These are phyloP conservation scores for Isabelozyma rhagii DNA, from an alignment of 805 yeast genomes.

Conservation along the genomic window DNA sequence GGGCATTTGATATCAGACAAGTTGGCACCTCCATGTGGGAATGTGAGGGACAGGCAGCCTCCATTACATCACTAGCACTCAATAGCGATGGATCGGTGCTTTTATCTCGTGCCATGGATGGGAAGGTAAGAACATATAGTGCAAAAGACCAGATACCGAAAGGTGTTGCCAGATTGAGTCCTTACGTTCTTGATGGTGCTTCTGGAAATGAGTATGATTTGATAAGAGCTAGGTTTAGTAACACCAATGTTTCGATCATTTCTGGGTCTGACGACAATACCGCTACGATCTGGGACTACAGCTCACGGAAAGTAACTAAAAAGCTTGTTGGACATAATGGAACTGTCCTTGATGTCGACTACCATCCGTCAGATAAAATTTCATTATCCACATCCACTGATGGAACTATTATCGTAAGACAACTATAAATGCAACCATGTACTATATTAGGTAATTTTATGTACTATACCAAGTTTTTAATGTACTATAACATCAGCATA, in stretches of 20 bases:
- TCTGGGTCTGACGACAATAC: constrained; percentile 66
- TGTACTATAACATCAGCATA: neutral
- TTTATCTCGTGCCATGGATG: constrained; percentile 55
- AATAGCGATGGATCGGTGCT: constrained; percentile 45
- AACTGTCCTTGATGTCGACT: constrained; percentile 58
- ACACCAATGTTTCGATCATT: constrained; percentile 33
- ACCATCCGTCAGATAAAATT: constrained; percentile 41
- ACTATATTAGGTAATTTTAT: neutral
- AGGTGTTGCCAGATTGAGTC: constrained; percentile 39
- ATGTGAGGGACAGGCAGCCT: constrained; percentile 42
- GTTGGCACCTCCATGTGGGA: constrained; percentile 42
- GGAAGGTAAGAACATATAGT: constrained; percentile 55
- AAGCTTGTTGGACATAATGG: constrained; percentile 63
- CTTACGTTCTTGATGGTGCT: constrained; percentile 56
- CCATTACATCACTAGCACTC: constrained; percentile 54
- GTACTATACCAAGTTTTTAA: neutral
- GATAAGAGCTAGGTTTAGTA: constrained; percentile 49
- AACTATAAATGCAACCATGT: constrained; percentile 11
- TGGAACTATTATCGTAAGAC: constrained; percentile 52
- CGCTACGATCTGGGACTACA: constrained; percentile 59
- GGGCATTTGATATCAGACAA: constrained; percentile 56
- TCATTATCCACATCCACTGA: constrained; percentile 53
- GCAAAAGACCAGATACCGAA: constrained; percentile 42
- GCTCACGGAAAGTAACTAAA: constrained; percentile 42
- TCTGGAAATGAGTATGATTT: constrained; percentile 50